Percentiles rank a stretch among this genome's conserved stretches.
Evolutionary conservation across 78 protist species (phyloP).

Genomic region (Corallochytrium limacisporum): DNA sequence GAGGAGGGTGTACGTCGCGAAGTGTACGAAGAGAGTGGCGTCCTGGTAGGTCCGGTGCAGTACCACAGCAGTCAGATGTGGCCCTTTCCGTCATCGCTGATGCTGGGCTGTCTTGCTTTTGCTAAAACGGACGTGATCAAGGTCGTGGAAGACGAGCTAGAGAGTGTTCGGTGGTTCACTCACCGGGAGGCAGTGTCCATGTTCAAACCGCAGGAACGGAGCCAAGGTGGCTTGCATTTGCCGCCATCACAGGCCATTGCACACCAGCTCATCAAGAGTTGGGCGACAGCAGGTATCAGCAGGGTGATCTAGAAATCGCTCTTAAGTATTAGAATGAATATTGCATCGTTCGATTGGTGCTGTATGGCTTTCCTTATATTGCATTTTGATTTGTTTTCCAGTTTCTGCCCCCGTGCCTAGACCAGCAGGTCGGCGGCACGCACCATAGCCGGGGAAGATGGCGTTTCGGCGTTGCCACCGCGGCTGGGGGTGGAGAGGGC

Average conservation of each 20-base stretch:
- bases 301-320: too few species aligned
- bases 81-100: conserved; percentile 35
- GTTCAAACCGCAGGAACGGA: background rate
- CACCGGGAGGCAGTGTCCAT: background rate
- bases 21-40: conserved; percentile 13
- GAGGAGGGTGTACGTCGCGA: conserved; percentile 31
- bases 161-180: background rate
- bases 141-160: conserved; percentile 1
- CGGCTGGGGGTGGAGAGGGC: background rate
- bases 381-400: too few species aligned
- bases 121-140: background rate
- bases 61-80: conserved; percentile 27
- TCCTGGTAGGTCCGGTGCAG: background rate
- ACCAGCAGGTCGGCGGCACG: too few species aligned
- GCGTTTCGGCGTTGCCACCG: background rate
- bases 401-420: too few species aligned
- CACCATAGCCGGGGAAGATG: background rate
- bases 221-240: background rate
- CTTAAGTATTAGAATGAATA: too few species aligned
- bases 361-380: too few species aligned
- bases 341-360: too few species aligned
- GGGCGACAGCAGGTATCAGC: too few species aligned
- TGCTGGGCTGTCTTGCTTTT: conserved; percentile 26
- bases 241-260: background rate
- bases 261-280: background rate